Conservation (phyloP, 768 basidiomycete species). For the Amanita fuliginea region DNA sequence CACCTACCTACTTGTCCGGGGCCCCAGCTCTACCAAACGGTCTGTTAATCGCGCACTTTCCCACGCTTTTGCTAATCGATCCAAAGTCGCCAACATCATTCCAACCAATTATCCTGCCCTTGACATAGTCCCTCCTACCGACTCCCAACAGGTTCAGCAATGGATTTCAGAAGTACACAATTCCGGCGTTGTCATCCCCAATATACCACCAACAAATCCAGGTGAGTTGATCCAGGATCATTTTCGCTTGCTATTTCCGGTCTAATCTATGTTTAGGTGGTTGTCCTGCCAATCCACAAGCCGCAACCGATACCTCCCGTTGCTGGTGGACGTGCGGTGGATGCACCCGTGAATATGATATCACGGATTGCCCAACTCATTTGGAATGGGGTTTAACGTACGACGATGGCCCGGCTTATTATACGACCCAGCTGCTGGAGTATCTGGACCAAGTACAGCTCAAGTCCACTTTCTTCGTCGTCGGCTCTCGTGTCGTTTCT, state of each 20-base stretch:
- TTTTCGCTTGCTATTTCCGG: conserved; percentile 3
- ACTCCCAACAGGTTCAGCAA: conserved; percentile 51
- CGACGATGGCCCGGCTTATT: conserved; percentile 74
- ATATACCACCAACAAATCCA: conserved; percentile 29
- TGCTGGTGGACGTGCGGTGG: conserved; percentile 83
- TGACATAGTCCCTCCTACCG: conserved; percentile 49
- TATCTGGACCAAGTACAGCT: conserved; percentile 57
- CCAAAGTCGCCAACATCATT: conserved; percentile 27
- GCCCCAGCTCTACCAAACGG: conserved; percentile 55
- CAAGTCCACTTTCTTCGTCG: conserved; percentile 80
- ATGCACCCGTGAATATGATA: conserved; percentile 56
- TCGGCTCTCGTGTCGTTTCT: conserved; percentile 71
- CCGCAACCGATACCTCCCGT: conserved; percentile 36
- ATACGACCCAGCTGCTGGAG: conserved; percentile 62
- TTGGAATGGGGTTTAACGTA: conserved; percentile 47
- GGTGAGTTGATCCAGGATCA: conserved; percentile 22
- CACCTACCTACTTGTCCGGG: conserved; percentile 36
- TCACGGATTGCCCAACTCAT: conserved; percentile 64
- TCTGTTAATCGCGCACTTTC: conserved; percentile 10
- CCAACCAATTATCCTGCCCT: conserved; percentile 55
- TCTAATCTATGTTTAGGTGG: conserved; percentile 24
- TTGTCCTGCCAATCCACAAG: conserved; percentile 51
- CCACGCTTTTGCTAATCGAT: neutral
- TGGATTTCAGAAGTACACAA: conserved; percentile 57
- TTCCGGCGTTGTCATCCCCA: conserved; percentile 50